Evolutionary conservation across 2,329 filamentous ascomycete species (phyloP).

Genomic region (Colletotrichum lindemuthianum): DNA sequence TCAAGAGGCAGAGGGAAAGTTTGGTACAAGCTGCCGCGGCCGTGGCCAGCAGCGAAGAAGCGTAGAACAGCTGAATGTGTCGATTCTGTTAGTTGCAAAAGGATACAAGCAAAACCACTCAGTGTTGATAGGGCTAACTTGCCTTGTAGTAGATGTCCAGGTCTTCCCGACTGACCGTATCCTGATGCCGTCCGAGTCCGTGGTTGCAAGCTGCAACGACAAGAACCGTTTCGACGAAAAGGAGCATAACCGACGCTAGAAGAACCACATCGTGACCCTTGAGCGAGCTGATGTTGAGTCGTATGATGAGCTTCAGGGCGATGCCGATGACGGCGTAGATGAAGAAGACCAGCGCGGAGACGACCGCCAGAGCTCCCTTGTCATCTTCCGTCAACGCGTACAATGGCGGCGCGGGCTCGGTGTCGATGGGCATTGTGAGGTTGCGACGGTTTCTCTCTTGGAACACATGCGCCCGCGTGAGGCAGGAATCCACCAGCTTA

Average conservation of each 20-base stretch:
- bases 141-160: not conserved
- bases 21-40: not conserved
- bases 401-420: not conserved
- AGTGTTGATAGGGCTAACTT: not conserved
- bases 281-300: conserved; percentile 17
- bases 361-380: not conserved
- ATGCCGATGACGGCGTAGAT: conserved; percentile 13
- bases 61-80: not conserved
- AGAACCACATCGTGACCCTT: conserved; percentile 5
- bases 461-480: not conserved
- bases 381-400: conserved; percentile 4
- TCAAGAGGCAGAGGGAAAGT: not conserved
- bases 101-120: no score
- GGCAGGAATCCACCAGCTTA: no score
- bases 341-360: conserved; percentile 7
- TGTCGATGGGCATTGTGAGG: not conserved
- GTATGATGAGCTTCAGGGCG: conserved; percentile 9
- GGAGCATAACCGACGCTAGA: not conserved
- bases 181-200: not conserved
- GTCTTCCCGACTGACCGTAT: not conserved
- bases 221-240: not conserved
- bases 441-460: not conserved
- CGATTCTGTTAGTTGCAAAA: no score
- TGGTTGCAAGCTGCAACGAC: conserved; percentile 2
- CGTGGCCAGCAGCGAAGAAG: not conserved